A percentile compares a stretch with the other conserved stretches of the same genome.
These are phyloP conservation scores for Thuja plicata DNA, from an alignment of 83 land plant genomes.

Conservation along the genomic window DNA sequence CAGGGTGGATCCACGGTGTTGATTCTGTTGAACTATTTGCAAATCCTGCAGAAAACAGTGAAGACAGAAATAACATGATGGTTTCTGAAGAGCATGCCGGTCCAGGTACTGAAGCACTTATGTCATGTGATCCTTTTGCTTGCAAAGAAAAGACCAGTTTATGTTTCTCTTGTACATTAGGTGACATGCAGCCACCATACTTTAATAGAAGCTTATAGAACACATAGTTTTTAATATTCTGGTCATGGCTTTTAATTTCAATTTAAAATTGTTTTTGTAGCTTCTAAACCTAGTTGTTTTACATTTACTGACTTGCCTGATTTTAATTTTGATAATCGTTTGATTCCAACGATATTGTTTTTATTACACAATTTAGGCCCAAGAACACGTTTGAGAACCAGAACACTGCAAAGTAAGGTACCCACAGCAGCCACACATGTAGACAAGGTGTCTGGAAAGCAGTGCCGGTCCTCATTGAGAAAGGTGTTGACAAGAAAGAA, in stretches of 20 bases:
- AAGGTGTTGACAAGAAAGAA: conserved; percentile 9
- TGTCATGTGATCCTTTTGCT: neutral
- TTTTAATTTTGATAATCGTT: neutral
- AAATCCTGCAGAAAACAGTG: conserved; percentile 9
- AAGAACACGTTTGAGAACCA: conserved; percentile 35
- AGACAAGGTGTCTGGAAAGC: conserved; percentile 18
- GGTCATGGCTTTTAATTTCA: neutral
- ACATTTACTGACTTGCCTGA: neutral
- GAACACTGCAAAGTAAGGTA: conserved; percentile 18
- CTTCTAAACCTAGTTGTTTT: neutral
- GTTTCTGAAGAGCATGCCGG: neutral
- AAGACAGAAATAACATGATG: neutral
- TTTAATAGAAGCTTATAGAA: neutral
- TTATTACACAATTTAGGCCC: conserved; percentile 19
- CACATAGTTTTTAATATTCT: neutral
- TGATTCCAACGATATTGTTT: neutral
- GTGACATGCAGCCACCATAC: neutral
- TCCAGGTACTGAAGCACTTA: conserved; percentile 7
- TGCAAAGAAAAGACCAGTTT: neutral
- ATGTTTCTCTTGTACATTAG: neutral
- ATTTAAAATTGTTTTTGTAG: neutral
- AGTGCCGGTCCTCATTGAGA: conserved; percentile 12
- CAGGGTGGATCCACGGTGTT: neutral
- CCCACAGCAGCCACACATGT: conserved; percentile 15
- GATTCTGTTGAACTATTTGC: neutral